Evolutionary conservation across 441 rosid genomes (phyloP), one percentile per base, ranked within the genome.

Genomic region (Sinapis alba): DNA sequence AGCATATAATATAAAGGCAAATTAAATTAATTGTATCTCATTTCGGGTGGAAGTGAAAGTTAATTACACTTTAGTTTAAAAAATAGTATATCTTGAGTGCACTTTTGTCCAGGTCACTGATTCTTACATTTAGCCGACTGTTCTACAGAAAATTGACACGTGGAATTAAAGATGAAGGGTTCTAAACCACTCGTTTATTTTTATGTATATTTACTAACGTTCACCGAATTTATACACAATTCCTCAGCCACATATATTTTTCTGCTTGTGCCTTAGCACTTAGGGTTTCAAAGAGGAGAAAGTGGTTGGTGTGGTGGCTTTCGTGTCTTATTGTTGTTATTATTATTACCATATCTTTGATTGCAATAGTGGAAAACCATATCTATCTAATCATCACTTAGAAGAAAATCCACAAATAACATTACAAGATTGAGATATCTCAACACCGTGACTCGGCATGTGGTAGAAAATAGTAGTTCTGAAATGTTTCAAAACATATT

Each of bases 51-150:
- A 45, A 47, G 71, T 45, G 38, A 67, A 74, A 50, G 67, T 60
- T 68, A 68, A 24, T 61, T 18, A 41, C 24, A 68, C 38, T 53
- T 53, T 36, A 61, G 27, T 23, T n/a, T 5, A 26, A 36, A 24
- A 24, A 0, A 54, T 28, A 59, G 27, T 54, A 54, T 54, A 54
- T 21, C n/a, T 1, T 28, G 61, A 76, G 61, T 76, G 75, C 71
- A 70, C 80, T 76, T 76, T 76, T 76, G 41, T 70, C 72, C 80
- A 58, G 36, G 72, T 71, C 76, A 71, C 47, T 21, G 53, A 65
- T 71, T 47, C 62, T 57, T 32, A 24, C 61, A 28, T 27, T 69
- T 16, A 41, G 80, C 76, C 76, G 76, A 47, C 76, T 59, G 26
- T 32, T 65, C 76, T 7, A 71, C 72, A 70, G 34, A 47, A 57